phyloP scores from a whole-genome alignment of 2,329 filamentous ascomycete genomes.

The Passalora sequoiae region DNA sequence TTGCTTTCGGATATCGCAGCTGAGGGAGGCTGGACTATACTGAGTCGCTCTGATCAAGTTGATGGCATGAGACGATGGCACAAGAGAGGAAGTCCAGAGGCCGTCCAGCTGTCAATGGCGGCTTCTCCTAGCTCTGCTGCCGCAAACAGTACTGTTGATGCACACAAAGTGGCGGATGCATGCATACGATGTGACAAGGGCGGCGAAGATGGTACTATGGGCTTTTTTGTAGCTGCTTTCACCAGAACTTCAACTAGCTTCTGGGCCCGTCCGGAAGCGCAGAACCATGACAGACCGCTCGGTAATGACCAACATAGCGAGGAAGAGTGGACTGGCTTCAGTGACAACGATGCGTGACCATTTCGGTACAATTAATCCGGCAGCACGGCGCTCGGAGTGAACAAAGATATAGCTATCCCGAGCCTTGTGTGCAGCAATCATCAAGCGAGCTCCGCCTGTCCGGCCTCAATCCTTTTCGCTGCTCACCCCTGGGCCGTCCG shows the following conservation, averaged over 20 bases:
- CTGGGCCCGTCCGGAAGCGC: too few species aligned
- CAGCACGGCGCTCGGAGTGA: too few species aligned
- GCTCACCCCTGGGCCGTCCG: too few species aligned
- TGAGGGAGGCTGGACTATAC: conserved; percentile 68
- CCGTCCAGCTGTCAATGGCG: conserved; percentile 35
- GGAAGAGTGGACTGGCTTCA: too few species aligned
- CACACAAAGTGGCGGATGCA: conserved; percentile 54
- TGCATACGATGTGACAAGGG: conserved; percentile 79
- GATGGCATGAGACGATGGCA: conserved; percentile 71
- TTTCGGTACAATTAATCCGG: too few species aligned
- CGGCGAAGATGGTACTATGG: conserved; percentile 80
- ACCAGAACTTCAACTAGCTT: too few species aligned
- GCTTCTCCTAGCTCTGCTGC: conserved; percentile 1
- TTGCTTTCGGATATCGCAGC: conserved; percentile 63
- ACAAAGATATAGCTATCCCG: too few species aligned
- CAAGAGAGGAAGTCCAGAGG: conserved; percentile 45
- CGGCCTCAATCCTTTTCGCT: not conserved
- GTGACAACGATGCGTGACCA: too few species aligned
- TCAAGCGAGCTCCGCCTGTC: not conserved
- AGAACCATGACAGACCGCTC: too few species aligned
- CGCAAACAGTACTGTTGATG: conserved; percentile 9
- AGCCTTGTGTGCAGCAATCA: too few species aligned
- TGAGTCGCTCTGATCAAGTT: conserved; percentile 67
- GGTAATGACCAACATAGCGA: too few species aligned
- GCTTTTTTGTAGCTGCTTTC: conserved; percentile 92